Evolutionary conservation across 805 yeast species (phyloP).

Genomic region (Candida krabiensis): DNA sequence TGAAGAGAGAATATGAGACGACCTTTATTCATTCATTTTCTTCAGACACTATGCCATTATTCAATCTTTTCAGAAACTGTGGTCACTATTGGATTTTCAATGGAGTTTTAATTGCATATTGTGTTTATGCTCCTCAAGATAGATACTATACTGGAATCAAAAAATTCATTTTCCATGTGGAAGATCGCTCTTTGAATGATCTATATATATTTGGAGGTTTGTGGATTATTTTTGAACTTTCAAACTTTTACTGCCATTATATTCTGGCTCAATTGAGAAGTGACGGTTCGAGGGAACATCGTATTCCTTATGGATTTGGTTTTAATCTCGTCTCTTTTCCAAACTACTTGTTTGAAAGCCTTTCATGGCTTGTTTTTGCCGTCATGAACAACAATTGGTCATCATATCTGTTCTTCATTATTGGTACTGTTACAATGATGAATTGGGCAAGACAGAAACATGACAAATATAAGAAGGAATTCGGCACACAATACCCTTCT

Average conservation of each 20-base stretch:
- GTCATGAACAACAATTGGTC: constrained; percentile 76
- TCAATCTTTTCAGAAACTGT: constrained; percentile 84
- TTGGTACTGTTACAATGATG: constrained; percentile 82
- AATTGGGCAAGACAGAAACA: constrained; percentile 91
- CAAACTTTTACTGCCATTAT: constrained; percentile 72
- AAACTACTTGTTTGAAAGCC: constrained; percentile 85
- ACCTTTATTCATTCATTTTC: constrained; percentile 83
- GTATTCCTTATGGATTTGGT: constrained; percentile 81
- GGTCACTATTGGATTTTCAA: constrained; percentile 92
- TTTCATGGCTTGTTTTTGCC: constrained; percentile 73
- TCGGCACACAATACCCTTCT: constrained; percentile 78
- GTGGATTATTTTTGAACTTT: constrained; percentile 63
- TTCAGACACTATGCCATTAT: constrained; percentile 87
- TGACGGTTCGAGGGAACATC: constrained; percentile 56
- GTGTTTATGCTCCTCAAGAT: constrained; percentile 32
- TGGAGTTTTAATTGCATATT: constrained; percentile 49
- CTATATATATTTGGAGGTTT: constrained; percentile 38
- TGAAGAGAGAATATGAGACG: constrained; percentile 89
- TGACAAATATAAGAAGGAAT: constrained; percentile 59
- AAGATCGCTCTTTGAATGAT: constrained; percentile 35
- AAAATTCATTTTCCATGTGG: constrained; percentile 44
- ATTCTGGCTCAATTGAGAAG: constrained; percentile 61
- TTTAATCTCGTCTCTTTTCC: constrained; percentile 86
- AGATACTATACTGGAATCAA: constrained; percentile 21
- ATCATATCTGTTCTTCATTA: constrained; percentile 65